Percentiles rank a stretch among this genome's conserved stretches.
phyloP scores from a whole-genome alignment of 495 filamentous ascomycete genomes.

The Neurospora sp. region DNA sequence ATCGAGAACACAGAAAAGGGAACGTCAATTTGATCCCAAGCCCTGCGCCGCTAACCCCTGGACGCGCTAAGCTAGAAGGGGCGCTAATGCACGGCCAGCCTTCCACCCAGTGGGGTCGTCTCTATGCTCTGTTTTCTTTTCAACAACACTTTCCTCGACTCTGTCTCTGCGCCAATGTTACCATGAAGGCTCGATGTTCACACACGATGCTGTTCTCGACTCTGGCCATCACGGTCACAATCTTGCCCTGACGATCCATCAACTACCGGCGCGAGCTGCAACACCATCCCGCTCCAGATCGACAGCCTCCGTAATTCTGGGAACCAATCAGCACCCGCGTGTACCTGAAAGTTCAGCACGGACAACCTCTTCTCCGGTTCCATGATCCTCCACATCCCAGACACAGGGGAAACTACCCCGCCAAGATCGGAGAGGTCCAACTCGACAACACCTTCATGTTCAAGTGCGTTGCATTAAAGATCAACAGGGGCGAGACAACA shows the following conservation, averaged over 20 bases:
- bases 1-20: neutral
- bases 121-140: neutral
- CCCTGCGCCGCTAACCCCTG: neutral
- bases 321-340: neutral
- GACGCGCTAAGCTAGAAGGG: neutral
- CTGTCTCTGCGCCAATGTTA: neutral
- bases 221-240: neutral
- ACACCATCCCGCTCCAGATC: neutral
- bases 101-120: neutral
- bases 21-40: neutral
- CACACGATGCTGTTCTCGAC: neutral
- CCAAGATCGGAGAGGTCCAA: neutral
- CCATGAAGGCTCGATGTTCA: neutral
- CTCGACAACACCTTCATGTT: neutral
- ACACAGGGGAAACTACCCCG: neutral
- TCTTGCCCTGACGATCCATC: neutral
- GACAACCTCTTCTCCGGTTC: neutral
- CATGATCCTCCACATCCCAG: neutral
- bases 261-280: neutral
- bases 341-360: neutral
- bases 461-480: neutral
- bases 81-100: neutral
- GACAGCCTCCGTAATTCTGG: neutral
- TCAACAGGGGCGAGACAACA: neutral
- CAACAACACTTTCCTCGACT: neutral